Evolutionary conservation across 495 filamentous ascomycete species (phyloP).

Genomic region (Tuber brumale): DNA sequence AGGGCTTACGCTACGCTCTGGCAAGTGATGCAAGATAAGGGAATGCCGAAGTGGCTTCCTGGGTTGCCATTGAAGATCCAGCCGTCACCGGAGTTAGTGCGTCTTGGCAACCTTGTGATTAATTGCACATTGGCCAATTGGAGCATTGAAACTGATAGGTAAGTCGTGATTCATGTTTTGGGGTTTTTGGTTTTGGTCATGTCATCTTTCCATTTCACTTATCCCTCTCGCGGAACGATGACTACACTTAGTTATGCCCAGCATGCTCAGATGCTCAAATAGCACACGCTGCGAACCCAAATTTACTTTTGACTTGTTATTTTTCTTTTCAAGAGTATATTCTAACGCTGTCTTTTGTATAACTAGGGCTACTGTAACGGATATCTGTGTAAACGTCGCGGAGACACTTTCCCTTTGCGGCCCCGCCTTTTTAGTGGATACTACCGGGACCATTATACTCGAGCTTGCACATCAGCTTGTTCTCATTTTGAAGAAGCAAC

Average conservation of each 20-base stretch:
- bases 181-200: conserved; percentile 24
- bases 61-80: conserved; percentile 76
- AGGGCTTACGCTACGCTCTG: conserved; percentile 88
- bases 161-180: conserved; percentile 44
- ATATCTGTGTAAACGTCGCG: conserved; percentile 93
- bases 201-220: conserved; percentile 27
- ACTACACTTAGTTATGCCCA: conserved; percentile 89
- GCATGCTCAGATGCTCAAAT: conserved; percentile 91
- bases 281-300: conserved; percentile 89
- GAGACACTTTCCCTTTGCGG: conserved; percentile 87
- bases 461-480: conserved; percentile 47
- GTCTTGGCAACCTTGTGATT: conserved; percentile 81
- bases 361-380: conserved; percentile 73
- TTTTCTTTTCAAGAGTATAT: conserved; percentile 15
- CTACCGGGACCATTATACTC: conserved; percentile 54
- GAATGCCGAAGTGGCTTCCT: conserved; percentile 75
- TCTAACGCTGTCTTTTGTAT: conserved; percentile 31
- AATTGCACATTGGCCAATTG: conserved; percentile 76
- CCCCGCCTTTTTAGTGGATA: conserved; percentile 67
- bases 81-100: conserved; percentile 66
- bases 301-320: conserved; percentile 52
- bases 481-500: conserved; percentile 73
- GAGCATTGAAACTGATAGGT: conserved; percentile 89
- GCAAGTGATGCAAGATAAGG: conserved; percentile 71
- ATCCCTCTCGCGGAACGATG: conserved; percentile 60